Conservation (phyloP, 2,329 filamentous ascomycete species). For the Drechmeria coniospora region DNA sequence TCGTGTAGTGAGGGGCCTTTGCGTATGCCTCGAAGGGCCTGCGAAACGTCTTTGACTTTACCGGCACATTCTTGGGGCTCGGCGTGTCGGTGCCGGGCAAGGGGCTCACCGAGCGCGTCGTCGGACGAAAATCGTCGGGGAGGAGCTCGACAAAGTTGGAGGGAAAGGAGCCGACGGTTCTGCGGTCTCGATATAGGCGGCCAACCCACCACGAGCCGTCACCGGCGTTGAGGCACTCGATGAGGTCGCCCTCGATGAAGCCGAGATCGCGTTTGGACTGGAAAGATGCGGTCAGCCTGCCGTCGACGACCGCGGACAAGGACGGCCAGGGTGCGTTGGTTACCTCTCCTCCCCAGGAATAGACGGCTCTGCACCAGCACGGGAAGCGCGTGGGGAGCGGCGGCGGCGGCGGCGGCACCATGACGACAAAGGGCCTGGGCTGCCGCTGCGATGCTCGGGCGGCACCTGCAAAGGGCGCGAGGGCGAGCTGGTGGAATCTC, state of each 20-base stretch:
- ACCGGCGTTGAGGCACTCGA: slow-evolving; percentile 94
- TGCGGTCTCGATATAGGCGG: slow-evolving; percentile 71
- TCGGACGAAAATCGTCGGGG: slow-evolving; percentile 69
- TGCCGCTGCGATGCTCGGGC: neutral
- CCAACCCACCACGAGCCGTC: slow-evolving; percentile 99
- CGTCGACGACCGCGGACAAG: neutral
- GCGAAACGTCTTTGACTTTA: slow-evolving; percentile 48
- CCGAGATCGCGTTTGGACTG: slow-evolving; percentile 84
- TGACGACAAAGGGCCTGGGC: slow-evolving; percentile 14
- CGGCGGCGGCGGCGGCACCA: slow-evolving; percentile 40
- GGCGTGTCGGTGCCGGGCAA: slow-evolving; percentile 41
- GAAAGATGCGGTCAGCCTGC: slow-evolving; percentile 9
- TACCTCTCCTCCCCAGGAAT: slow-evolving; percentile 85
- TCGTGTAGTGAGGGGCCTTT: slow-evolving; percentile 51
- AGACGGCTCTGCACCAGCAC: slow-evolving; percentile 82
- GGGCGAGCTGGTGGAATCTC: neutral
- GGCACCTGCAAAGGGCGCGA: neutral
- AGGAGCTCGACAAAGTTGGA: slow-evolving; percentile 95
- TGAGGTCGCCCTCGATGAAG: slow-evolving; percentile 93
- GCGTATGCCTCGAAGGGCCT: slow-evolving; percentile 54
- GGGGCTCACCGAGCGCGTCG: slow-evolving; percentile 43
- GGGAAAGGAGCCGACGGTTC: slow-evolving; percentile 84
- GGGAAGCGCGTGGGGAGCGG: slow-evolving; percentile 65
- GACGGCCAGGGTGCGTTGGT: slow-evolving; percentile 1
- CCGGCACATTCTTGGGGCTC: slow-evolving; percentile 36